Conservation (phyloP, 2,329 filamentous ascomycete genomes). For the Zalaria obscura region DNA sequence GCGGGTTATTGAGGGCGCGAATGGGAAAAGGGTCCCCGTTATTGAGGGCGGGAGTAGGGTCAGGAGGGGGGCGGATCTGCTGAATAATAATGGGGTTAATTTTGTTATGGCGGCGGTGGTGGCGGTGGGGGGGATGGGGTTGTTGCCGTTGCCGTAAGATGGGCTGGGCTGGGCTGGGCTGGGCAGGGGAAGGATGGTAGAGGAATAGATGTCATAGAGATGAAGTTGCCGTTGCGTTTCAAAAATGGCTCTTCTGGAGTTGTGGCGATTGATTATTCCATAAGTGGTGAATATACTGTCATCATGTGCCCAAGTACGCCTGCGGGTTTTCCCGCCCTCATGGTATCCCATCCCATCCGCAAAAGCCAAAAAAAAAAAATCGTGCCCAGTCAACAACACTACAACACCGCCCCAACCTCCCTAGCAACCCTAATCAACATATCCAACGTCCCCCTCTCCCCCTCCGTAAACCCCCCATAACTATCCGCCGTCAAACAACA, state of each 20-base stretch:
- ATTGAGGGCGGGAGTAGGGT: slow-evolving; percentile 19
- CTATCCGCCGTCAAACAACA: slow-evolving; percentile 18
- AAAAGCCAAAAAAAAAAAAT: too few species aligned
- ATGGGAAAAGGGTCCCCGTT: slow-evolving; percentile 35
- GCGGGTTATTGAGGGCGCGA: slow-evolving; percentile 72
- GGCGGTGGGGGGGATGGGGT: slow-evolving; percentile 28
- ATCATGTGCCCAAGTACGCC: too few species aligned
- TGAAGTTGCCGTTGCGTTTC: too few species aligned
- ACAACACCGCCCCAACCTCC: slow-evolving; percentile 4
- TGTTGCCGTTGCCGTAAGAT: background rate
- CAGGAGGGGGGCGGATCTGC: slow-evolving; percentile 55
- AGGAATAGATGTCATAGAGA: too few species aligned
- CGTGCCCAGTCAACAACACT: background rate
- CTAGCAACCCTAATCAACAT: slow-evolving; percentile 16
- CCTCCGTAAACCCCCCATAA: slow-evolving; percentile 11
- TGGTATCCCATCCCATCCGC: too few species aligned
- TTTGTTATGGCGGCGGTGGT: slow-evolving; percentile 83
- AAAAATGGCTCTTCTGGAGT: too few species aligned
- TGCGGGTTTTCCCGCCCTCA: too few species aligned
- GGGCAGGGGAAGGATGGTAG: too few species aligned
- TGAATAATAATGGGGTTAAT: slow-evolving; percentile 96
- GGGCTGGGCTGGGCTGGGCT: too few species aligned
- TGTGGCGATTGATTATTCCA: too few species aligned
- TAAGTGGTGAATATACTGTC: too few species aligned
- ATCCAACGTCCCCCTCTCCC: slow-evolving; percentile 14